Conservation (phyloP, 31 red algal species). For the Odonthalia washingtoniensis region DNA sequence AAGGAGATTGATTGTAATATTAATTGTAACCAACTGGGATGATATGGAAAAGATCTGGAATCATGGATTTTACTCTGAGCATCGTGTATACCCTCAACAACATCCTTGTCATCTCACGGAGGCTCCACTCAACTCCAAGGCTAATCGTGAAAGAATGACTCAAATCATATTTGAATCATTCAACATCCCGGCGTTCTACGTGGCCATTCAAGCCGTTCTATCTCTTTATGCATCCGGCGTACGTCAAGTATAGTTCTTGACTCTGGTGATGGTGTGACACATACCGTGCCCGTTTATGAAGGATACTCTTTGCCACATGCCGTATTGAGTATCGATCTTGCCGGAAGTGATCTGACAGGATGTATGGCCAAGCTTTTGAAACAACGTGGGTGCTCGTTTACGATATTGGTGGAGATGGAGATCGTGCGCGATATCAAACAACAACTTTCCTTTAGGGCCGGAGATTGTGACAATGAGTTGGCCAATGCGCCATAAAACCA, state of each 20-base stretch:
- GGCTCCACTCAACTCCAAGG: slow-evolving; percentile 99
- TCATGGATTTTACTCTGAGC: slow-evolving; percentile 99
- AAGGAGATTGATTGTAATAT: too few species aligned
- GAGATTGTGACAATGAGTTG: slow-evolving; percentile 94
- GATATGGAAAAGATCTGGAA: slow-evolving; percentile 99
- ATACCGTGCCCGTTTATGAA: slow-evolving; percentile 99
- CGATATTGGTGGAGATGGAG: slow-evolving; percentile 97
- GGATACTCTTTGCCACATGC: slow-evolving; percentile 99
- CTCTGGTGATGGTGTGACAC: slow-evolving; percentile 99
- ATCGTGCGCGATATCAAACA: slow-evolving; percentile 98
- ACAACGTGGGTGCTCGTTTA: slow-evolving; percentile 99
- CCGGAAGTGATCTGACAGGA: slow-evolving; percentile 98
- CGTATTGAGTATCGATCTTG: slow-evolving; percentile 97
- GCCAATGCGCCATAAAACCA: slow-evolving; percentile 73
- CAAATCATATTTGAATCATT: slow-evolving; percentile 99
- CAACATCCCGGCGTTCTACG: slow-evolving; percentile 99
- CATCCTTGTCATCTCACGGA: slow-evolving; percentile 98
- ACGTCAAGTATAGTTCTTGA: slow-evolving; percentile 99
- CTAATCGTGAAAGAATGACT: slow-evolving; percentile 99
- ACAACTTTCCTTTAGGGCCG: slow-evolving; percentile 87
- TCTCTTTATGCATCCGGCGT: slow-evolving; percentile 99
- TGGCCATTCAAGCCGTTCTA: slow-evolving; percentile 99
- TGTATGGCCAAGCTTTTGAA: slow-evolving; percentile 98
- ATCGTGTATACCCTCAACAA: slow-evolving; percentile 95
- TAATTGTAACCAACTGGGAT: slow-evolving; percentile 99